Evolutionary conservation across 208 protist species (phyloP).

Genomic region (Acanthamoeba rhysodes): DNA sequence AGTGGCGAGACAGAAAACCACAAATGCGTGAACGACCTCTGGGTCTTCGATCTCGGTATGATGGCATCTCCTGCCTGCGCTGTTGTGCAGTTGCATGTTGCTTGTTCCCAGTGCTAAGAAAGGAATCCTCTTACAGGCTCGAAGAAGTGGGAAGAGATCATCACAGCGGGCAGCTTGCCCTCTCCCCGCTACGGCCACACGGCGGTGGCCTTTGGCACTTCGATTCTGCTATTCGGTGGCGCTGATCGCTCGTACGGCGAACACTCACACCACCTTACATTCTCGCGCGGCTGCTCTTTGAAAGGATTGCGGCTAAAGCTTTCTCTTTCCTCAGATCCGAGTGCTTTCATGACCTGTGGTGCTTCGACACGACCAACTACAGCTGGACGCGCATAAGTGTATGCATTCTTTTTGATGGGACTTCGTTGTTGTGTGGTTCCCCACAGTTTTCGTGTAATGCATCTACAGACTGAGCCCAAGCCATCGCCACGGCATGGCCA

Average conservation of each 20-base stretch:
- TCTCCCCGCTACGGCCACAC: slow-evolving; percentile 58
- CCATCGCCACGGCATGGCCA: slow-evolving; percentile 68
- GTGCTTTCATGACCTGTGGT: slow-evolving; percentile 49
- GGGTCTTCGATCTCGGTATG: slow-evolving; percentile 55
- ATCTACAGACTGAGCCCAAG: slow-evolving; percentile 2
- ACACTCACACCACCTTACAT: not conserved
- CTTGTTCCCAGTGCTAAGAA: not conserved
- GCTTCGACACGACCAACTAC: slow-evolving; percentile 43
- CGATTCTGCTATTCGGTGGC: slow-evolving; percentile 50
- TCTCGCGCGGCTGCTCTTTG: not conserved
- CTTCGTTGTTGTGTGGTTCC: too few species aligned
- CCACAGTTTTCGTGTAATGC: not conserved
- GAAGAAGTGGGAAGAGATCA: slow-evolving; percentile 41
- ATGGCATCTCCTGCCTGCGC: not conserved
- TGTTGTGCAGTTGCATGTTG: not conserved
- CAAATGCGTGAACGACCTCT: slow-evolving; percentile 59
- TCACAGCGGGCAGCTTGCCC: not conserved
- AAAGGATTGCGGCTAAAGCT: not conserved
- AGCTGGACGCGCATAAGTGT: slow-evolving; percentile 23
- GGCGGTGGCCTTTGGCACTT: slow-evolving; percentile 44
- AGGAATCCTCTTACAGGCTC: not conserved
- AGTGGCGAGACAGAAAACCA: slow-evolving; percentile 65
- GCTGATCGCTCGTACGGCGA: slow-evolving; percentile 33
- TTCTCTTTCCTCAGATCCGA: not conserved
- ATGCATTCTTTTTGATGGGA: not conserved